Conservation (phyloP, 2,329 filamentous ascomycete species). For the Fusarium sp. region DNA sequence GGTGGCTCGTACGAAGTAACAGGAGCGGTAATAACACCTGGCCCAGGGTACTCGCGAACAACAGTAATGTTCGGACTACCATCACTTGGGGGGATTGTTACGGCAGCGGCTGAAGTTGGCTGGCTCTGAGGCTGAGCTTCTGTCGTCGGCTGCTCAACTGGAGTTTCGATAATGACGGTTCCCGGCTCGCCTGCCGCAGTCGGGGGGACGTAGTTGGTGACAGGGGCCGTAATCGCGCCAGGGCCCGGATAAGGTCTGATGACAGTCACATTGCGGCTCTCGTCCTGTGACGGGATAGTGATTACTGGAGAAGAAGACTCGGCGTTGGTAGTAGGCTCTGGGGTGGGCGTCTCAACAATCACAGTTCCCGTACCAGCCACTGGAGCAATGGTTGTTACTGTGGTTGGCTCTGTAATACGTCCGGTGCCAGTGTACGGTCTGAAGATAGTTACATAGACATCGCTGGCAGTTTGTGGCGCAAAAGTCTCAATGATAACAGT, state of each 20-base stretch:
- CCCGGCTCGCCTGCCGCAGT: constrained; percentile 9
- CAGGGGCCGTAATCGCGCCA: constrained; percentile 1
- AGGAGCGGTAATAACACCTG: constrained; percentile 23
- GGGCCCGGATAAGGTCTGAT: constrained; percentile 15
- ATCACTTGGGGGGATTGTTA: constrained; percentile 22
- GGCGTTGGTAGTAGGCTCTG: neutral
- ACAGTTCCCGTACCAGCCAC: constrained; percentile 22
- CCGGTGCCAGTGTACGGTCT: constrained; percentile 12
- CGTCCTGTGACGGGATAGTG: constrained; percentile 16
- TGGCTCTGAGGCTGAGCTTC: neutral
- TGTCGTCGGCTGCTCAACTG: neutral
- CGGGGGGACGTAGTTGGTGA: constrained; percentile 8
- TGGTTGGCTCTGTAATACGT: constrained; percentile 5
- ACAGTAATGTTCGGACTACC: constrained; percentile 25
- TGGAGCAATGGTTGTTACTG: constrained; percentile 13
- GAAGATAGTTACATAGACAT: constrained; percentile 11
- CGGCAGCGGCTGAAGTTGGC: constrained; percentile 9
- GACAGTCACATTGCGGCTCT: constrained; percentile 13
- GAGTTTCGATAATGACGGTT: constrained; percentile 20
- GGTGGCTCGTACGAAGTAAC: constrained; percentile 27
- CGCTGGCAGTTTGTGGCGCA: neutral
- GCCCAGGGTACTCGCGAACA: constrained; percentile 23
- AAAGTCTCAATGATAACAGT: constrained; percentile 31
- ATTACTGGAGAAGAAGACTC: neutral
- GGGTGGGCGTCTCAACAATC: constrained; percentile 24